Conservation (phyloP, 192 early-diverging fungal species). For the Thoreauomyces humboldtii region DNA sequence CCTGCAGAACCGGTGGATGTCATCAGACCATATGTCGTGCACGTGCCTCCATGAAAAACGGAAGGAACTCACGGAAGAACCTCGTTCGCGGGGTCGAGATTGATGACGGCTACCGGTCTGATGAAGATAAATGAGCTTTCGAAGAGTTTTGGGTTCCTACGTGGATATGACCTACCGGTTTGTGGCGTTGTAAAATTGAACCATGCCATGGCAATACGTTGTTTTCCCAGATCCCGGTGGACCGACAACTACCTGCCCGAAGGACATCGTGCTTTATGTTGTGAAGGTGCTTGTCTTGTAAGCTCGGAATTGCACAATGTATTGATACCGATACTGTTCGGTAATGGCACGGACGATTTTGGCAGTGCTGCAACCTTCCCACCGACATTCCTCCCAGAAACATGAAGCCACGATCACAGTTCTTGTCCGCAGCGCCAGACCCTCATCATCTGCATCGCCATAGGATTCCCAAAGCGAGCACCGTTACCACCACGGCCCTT, state of each 20-base stretch:
- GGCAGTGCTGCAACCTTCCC: too few relatives aligned
- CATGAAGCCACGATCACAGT: too few relatives aligned
- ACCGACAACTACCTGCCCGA: conserved; percentile 49
- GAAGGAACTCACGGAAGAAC: conserved; percentile 37
- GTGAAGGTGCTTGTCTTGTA: too few relatives aligned
- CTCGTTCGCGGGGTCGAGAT: conserved; percentile 67
- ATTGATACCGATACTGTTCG: too few relatives aligned
- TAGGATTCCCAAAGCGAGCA: too few relatives aligned
- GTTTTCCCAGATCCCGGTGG: conserved; percentile 58
- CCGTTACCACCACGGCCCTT: too few relatives aligned
- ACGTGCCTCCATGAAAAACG: neutral
- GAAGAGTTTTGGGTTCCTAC: neutral
- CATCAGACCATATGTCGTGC: neutral
- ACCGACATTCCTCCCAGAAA: too few relatives aligned
- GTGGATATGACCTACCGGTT: conserved; percentile 27
- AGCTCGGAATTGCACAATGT: too few relatives aligned
- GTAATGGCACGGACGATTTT: too few relatives aligned
- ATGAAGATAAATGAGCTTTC: neutral
- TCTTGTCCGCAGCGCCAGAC: too few relatives aligned
- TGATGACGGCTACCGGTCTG: conserved; percentile 46
- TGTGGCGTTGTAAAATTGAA: conserved; percentile 44
- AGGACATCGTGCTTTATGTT: too few relatives aligned
- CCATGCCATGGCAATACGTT: conserved; percentile 52
- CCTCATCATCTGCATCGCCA: too few relatives aligned
- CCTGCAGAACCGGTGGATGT: conserved; percentile 6